phyloP scores from a whole-genome alignment of 306 rosid species.

The Casuarina cunninghamiana region DNA sequence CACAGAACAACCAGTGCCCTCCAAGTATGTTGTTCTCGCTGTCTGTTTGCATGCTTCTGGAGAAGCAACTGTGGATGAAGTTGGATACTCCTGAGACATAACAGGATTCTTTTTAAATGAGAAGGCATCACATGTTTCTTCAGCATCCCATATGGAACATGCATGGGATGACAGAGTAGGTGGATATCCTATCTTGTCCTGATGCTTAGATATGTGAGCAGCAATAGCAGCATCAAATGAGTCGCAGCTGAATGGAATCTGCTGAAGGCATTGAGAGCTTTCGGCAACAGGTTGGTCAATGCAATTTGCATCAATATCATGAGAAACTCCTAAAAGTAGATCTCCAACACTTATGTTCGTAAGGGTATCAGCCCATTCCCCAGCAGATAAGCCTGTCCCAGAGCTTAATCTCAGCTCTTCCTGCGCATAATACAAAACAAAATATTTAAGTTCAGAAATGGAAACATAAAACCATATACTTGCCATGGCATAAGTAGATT shows the following conservation, averaged over 20 bases:
- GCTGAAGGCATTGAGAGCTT: constrained; percentile 57
- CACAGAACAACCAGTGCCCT: constrained; percentile 40
- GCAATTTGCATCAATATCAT: constrained; percentile 53
- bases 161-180: constrained; percentile 53
- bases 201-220: constrained; percentile 84
- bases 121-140: constrained; percentile 94
- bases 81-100: constrained; percentile 33
- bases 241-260: constrained; percentile 84
- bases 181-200: constrained; percentile 57
- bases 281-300: constrained; percentile 46
- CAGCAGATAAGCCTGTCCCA: constrained; percentile 69
- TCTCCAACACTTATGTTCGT: constrained; percentile 91
- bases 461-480: neutral
- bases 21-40: constrained; percentile 38
- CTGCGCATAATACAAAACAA: constrained; percentile 36
- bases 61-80: constrained; percentile 46
- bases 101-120: constrained; percentile 57
- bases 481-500: neutral
- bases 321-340: constrained; percentile 65
- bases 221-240: constrained; percentile 99
- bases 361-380: constrained; percentile 98
- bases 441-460: neutral
- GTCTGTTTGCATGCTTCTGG: constrained; percentile 38
- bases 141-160: constrained; percentile 97
- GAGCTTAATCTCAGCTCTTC: constrained; percentile 57